Percentiles rank a stretch among this genome's conserved stretches.
Evolutionary conservation across 140 eudicot species (phyloP).

Genomic region (Erigeron philadelphicus): DNA sequence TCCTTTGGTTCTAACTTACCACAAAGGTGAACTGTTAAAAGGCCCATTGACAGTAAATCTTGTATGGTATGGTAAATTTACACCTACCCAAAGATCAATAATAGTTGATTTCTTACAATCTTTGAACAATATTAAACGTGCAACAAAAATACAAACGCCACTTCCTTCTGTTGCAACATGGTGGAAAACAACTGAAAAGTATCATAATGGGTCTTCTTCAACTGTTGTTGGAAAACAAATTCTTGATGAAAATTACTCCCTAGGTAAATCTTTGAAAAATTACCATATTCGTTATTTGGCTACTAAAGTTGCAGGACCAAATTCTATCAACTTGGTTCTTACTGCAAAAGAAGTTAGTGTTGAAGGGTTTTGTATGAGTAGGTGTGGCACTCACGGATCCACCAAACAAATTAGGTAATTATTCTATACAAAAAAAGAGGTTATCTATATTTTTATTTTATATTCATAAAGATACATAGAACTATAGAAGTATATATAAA

Average conservation of each 20-base stretch:
- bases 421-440: no score
- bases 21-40: slow-evolving; percentile 45
- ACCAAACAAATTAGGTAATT: slow-evolving; percentile 19
- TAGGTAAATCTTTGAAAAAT: slow-evolving; percentile 45
- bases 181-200: slow-evolving; percentile 58
- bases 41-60: slow-evolving; percentile 55
- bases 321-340: slow-evolving; percentile 46
- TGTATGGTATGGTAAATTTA: slow-evolving; percentile 61
- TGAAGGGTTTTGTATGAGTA: slow-evolving; percentile 46
- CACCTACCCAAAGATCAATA: slow-evolving; percentile 49
- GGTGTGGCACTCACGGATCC: slow-evolving; percentile 70
- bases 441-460: no score
- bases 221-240: slow-evolving; percentile 49
- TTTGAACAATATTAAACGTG: slow-evolving; percentile 22
- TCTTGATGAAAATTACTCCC: slow-evolving; percentile 46
- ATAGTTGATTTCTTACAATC: slow-evolving; percentile 53
- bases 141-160: slow-evolving; percentile 8
- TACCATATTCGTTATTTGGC: slow-evolving; percentile 41
- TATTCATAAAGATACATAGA: no score
- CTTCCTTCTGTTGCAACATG: slow-evolving; percentile 45
- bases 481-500: no score
- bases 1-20: slow-evolving; percentile 45
- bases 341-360: slow-evolving; percentile 58
- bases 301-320: slow-evolving; percentile 20
- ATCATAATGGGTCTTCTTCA: slow-evolving; percentile 42